These are phyloP conservation scores for Penicillium paneum DNA, from an alignment of 2,329 filamentous ascomycete genomes.

Conservation along the genomic window DNA sequence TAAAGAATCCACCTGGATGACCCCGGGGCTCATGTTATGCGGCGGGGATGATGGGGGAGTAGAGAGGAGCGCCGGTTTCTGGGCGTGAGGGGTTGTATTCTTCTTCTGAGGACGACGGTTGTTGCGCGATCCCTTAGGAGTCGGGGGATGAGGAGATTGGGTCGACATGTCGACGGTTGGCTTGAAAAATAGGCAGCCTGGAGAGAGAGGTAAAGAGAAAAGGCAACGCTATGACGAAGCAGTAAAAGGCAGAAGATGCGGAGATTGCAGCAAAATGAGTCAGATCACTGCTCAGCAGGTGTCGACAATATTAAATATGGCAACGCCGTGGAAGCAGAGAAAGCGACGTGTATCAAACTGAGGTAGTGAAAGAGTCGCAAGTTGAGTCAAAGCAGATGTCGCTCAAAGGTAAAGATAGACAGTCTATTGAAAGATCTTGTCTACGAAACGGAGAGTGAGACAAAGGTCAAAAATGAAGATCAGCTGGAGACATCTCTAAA, in stretches of 20 bases:
- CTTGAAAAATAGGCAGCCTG: slow-evolving; percentile 53
- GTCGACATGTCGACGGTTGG: slow-evolving; percentile 47
- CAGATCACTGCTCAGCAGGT: slow-evolving; percentile 35
- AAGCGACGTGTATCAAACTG: slow-evolving; percentile 9
- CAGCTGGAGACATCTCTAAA: slow-evolving; percentile 7
- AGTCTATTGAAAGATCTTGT: slow-evolving; percentile 6
- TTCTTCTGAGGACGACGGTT: slow-evolving; percentile 38
- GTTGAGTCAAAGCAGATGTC: slow-evolving; percentile 5
- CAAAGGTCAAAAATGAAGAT: not conserved
- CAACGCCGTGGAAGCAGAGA: slow-evolving; percentile 24
- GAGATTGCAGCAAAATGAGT: slow-evolving; percentile 20
- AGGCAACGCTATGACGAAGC: slow-evolving; percentile 20
- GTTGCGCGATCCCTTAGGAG: slow-evolving; percentile 41
- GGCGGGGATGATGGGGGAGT: slow-evolving; percentile 40
- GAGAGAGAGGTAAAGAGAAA: slow-evolving; percentile 27
- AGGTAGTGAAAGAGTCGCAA: slow-evolving; percentile 10
- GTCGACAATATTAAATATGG: slow-evolving; percentile 28
- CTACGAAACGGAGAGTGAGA: not conserved
- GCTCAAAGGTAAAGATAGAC: slow-evolving; percentile 10
- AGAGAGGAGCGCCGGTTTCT: slow-evolving; percentile 29
- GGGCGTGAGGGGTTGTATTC: slow-evolving; percentile 32
- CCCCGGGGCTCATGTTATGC: slow-evolving; percentile 29
- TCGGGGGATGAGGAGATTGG: slow-evolving; percentile 36
- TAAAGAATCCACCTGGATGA: slow-evolving; percentile 29
- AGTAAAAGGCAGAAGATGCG: slow-evolving; percentile 18